A percentile compares a stretch with the other conserved stretches of the same genome.
Conservation (phyloP, 352 stramenopile species). For the Globisporangium paddicum region DNA sequence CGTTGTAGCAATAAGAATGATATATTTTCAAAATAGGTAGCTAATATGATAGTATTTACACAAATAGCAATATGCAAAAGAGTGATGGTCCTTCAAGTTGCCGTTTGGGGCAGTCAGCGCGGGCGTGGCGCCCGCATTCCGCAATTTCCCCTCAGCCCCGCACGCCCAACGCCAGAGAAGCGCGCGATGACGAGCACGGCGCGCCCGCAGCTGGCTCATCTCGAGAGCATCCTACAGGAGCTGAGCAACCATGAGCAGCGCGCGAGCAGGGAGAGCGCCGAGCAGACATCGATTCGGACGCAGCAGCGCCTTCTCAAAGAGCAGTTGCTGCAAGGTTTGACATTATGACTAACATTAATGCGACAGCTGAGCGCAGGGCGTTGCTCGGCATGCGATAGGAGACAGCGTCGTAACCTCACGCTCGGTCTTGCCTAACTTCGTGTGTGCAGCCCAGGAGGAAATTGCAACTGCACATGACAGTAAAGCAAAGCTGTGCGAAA, state of each 20-base stretch:
- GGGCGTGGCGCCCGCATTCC: not conserved
- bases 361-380: not conserved
- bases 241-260: constrained; percentile 47
- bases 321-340: constrained; percentile 44
- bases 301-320: constrained; percentile 52
- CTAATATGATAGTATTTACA: not conserved
- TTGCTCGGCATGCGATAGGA: not conserved
- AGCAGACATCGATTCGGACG: constrained; percentile 35
- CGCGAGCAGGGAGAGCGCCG: constrained; percentile 34
- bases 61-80: not conserved
- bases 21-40: not conserved
- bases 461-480: constrained; percentile 32
- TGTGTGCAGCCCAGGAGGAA: constrained; percentile 47
- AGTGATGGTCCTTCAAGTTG: constrained; percentile 15
- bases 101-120: not conserved
- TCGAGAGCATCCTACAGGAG: constrained; percentile 53
- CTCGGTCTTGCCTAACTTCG: not conserved
- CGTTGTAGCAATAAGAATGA: not conserved
- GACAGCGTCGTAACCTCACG: not conserved
- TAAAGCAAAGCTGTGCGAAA: constrained; percentile 50
- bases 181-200: constrained; percentile 1
- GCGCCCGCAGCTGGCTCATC: constrained; percentile 27
- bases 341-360: not conserved
- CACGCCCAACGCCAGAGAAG: not conserved
- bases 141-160: not conserved